phyloP scores from a whole-genome alignment of 768 basidiomycete species.

The Cyclocybe aegerita region DNA sequence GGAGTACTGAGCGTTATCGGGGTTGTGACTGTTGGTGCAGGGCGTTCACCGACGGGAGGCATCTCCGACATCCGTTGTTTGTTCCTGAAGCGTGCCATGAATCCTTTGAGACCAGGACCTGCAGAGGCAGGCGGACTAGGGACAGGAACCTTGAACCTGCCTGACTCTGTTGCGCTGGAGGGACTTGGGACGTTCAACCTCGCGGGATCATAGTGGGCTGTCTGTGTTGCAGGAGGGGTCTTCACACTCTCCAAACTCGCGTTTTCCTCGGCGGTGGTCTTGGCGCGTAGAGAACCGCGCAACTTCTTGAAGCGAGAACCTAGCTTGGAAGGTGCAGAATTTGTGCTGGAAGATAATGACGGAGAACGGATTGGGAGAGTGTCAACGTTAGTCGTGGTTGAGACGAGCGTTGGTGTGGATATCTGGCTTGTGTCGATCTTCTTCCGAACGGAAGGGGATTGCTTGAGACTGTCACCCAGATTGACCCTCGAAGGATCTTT shows the following conservation, averaged over 20 bases:
- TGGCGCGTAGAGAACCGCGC: conserved; percentile 63
- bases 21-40: conserved; percentile 28
- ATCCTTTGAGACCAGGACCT: conserved; percentile 72
- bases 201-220: conserved; percentile 39
- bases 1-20: conserved; percentile 25
- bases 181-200: conserved; percentile 33
- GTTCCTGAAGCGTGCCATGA: conserved; percentile 78
- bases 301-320: conserved; percentile 74
- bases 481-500: conserved; percentile 45
- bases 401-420: conserved; percentile 62
- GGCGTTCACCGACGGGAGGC: conserved; percentile 25
- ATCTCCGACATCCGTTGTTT: conserved; percentile 39
- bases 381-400: conserved; percentile 68
- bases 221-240: conserved; percentile 35
- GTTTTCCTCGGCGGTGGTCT: conserved; percentile 48
- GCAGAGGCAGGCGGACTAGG: conserved; percentile 70
- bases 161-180: conserved; percentile 49
- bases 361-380: conserved; percentile 60
- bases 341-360: conserved; percentile 43
- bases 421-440: conserved; percentile 65
- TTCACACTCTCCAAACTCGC: conserved; percentile 39
- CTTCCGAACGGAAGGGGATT: conserved; percentile 45
- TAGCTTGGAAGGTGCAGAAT: conserved; percentile 53
- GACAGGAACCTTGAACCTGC: conserved; percentile 53
- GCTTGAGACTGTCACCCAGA: conserved; percentile 37